phyloP scores from a whole-genome alignment of 306 rosid species.

The Abrus pulchellus region DNA sequence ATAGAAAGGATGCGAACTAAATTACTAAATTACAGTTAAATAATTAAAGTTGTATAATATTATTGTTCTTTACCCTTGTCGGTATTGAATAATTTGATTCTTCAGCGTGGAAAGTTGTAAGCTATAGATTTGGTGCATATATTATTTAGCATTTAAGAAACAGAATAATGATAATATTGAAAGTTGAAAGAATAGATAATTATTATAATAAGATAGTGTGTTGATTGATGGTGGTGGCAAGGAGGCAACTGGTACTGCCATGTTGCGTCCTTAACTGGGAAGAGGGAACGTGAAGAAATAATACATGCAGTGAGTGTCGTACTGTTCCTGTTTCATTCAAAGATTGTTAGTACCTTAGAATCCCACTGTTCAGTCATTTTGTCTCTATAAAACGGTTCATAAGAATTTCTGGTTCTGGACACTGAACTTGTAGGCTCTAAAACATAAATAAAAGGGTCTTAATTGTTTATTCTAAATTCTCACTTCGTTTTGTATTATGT shows the following conservation, averaged over 20 bases:
- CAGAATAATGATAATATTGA: neutral
- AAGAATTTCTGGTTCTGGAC: neutral
- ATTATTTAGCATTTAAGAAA: neutral
- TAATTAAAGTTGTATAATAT: neutral
- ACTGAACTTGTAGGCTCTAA: neutral
- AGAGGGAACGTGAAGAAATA: neutral
- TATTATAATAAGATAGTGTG: slow-evolving; percentile 14
- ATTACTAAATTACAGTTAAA: neutral
- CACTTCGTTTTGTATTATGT: neutral
- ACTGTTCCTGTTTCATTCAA: neutral
- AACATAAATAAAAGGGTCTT: neutral
- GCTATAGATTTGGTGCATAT: neutral
- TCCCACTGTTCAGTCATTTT: slow-evolving; percentile 22
- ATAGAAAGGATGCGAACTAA: neutral
- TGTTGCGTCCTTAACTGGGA: neutral
- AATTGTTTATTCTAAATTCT: neutral
- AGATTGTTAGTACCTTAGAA: neutral
- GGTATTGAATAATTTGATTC: neutral
- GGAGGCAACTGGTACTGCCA: slow-evolving; percentile 9
- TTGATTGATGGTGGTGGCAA: neutral
- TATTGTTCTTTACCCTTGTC: neutral
- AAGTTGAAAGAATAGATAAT: neutral
- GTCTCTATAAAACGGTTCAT: slow-evolving; percentile 2
- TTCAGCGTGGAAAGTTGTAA: neutral
- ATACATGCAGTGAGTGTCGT: neutral